phyloP scores from a whole-genome alignment of 163 green algal genomes.

The Chlamydomonas reinhardtii region DNA sequence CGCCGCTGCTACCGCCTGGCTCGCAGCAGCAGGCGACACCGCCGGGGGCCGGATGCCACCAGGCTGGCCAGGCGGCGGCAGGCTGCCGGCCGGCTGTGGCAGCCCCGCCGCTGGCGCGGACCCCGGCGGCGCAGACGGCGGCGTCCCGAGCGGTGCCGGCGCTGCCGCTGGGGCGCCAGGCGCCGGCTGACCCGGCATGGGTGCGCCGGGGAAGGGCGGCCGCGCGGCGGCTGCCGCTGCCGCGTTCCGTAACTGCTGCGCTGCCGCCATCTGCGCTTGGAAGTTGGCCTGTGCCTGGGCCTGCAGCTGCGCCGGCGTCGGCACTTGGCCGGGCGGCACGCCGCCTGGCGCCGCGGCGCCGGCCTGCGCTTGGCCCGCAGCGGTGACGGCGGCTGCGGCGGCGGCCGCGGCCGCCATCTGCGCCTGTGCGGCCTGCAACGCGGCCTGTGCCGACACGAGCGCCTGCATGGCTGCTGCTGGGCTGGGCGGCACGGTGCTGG shows the following conservation, averaged over 20 bases:
- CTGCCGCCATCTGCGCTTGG: slow-evolving; percentile 30
- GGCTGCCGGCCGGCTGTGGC: neutral
- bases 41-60: too few species aligned
- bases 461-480: slow-evolving; percentile 40
- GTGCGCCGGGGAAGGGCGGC: neutral
- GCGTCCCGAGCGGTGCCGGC: neutral
- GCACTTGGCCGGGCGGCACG: neutral
- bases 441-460: slow-evolving; percentile 24
- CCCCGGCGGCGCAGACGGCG: neutral
- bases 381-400: slow-evolving; percentile 6
- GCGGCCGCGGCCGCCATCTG: slow-evolving; percentile 41
- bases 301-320: slow-evolving; percentile 13
- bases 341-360: neutral
- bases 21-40: neutral
- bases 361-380: slow-evolving; percentile 29
- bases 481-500: neutral
- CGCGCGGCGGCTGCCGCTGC: slow-evolving; percentile 8
- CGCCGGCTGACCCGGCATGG: neutral
- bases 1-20: slow-evolving; percentile 22
- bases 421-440: slow-evolving; percentile 33
- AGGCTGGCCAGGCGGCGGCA: neutral
- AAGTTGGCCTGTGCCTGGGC: slow-evolving; percentile 32
- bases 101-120: neutral
- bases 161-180: neutral
- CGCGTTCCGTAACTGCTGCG: slow-evolving; percentile 24